These are phyloP conservation scores for Peronospora farinosa DNA, from an alignment of 352 stramenopile species.

Conservation along the genomic window DNA sequence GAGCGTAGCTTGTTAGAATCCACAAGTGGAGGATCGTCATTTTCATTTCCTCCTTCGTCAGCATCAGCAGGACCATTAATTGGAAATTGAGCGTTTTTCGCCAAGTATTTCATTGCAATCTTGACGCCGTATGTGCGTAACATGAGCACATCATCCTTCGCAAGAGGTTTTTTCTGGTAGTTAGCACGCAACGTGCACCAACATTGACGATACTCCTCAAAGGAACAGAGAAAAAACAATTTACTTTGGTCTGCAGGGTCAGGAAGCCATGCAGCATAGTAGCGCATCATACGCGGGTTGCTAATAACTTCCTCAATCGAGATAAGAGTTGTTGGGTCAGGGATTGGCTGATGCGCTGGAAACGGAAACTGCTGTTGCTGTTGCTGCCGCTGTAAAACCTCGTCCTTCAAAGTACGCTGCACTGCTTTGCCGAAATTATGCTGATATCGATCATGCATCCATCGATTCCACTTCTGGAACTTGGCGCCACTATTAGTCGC, in stretches of 20 bases:
- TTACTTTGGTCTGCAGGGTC: constrained; percentile 59
- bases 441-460: constrained; percentile 68
- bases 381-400: constrained; percentile 34
- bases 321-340: constrained; percentile 47
- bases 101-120: constrained; percentile 81
- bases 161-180: constrained; percentile 58
- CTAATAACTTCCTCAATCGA: constrained; percentile 75
- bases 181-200: constrained; percentile 63
- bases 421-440: constrained; percentile 67
- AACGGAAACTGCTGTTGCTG: constrained; percentile 30
- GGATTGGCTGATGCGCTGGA: constrained; percentile 24
- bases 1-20: constrained; percentile 52
- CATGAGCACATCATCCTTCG: constrained; percentile 81
- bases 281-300: constrained; percentile 77
- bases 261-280: constrained; percentile 60
- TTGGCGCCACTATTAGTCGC: constrained; percentile 48
- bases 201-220: constrained; percentile 70
- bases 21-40: constrained; percentile 34
- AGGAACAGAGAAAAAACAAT: constrained; percentile 75
- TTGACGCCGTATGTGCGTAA: constrained; percentile 82
- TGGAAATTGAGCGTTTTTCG: constrained; percentile 72
- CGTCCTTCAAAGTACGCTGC: constrained; percentile 58
- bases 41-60: constrained; percentile 16
- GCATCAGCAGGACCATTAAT: constrained; percentile 35
- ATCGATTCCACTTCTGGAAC: constrained; percentile 81